Conservation (phyloP, 768 basidiomycete genomes). For the Lactifluus piperatus region DNA sequence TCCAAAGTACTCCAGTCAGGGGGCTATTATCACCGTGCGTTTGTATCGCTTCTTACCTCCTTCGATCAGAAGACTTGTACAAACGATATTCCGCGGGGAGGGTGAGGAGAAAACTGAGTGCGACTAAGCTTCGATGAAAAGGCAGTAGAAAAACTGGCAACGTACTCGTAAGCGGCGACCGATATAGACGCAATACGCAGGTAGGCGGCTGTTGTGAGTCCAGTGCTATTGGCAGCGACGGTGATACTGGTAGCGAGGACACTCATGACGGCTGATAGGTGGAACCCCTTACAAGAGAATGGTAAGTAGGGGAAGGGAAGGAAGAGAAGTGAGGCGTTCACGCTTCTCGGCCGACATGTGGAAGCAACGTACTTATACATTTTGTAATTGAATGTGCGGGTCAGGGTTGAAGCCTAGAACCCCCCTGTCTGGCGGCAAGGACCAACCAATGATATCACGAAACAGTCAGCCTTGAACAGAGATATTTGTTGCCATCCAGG, state of each 20-base stretch:
- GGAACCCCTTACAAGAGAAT: neutral
- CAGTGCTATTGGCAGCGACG: too few species aligned
- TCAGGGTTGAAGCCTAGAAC: too few species aligned
- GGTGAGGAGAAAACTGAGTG: slow-evolving; percentile 14
- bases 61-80: slow-evolving; percentile 2
- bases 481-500: too few species aligned
- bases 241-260: too few species aligned
- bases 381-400: too few species aligned
- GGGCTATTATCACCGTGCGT: neutral
- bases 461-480: too few species aligned
- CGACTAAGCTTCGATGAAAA: neutral
- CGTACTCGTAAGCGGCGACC: slow-evolving; percentile 19
- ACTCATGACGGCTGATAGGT: neutral
- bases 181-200: slow-evolving; percentile 11
- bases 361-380: neutral
- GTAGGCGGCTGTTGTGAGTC: slow-evolving; percentile 1
- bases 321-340: too few species aligned
- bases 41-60: neutral
- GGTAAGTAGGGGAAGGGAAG: too few species aligned
- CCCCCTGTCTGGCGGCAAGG: too few species aligned
- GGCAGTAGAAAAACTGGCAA: neutral
- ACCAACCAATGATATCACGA: too few species aligned
- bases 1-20: neutral
- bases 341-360: too few species aligned
- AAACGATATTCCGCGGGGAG: slow-evolving; percentile 17